Percentiles rank a stretch among this genome's conserved stretches.
phyloP scores from a whole-genome alignment of 805 yeast genomes.

The Metschnikowia kunwiensis region DNA sequence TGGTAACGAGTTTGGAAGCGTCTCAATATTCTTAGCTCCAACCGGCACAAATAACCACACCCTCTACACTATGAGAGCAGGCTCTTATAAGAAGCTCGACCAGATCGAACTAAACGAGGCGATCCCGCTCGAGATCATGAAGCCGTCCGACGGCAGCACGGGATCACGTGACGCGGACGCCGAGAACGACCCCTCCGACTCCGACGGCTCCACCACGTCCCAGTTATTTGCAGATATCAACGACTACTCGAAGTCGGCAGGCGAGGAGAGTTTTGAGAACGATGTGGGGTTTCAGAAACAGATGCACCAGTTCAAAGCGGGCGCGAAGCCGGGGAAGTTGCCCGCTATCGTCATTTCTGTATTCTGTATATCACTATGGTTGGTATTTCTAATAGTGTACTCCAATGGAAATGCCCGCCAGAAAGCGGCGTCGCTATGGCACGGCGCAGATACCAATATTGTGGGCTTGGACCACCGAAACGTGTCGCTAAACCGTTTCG shows the following conservation, averaged over 20 bases:
- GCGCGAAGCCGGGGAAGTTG: constrained; percentile 4
- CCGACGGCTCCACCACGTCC: constrained; percentile 21
- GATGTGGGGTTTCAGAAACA: constrained; percentile 14
- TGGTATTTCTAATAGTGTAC: constrained; percentile 26
- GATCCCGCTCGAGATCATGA: constrained; percentile 2
- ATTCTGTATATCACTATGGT: constrained; percentile 24
- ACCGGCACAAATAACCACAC: background rate
- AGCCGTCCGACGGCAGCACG: background rate
- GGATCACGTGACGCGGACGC: background rate
- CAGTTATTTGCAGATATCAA: constrained; percentile 30
- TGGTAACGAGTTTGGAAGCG: no score
- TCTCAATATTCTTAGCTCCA: background rate
- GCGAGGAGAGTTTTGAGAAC: constrained; percentile 10
- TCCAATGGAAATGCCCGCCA: constrained; percentile 21
- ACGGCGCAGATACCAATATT: constrained; percentile 23
- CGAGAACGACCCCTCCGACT: background rate
- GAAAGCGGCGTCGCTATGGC: constrained; percentile 15
- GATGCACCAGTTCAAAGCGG: constrained; percentile 7
- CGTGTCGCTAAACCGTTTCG: constrained; percentile 31
- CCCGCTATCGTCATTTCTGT: constrained; percentile 2
- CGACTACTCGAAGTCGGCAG: constrained; percentile 17
- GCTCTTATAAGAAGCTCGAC: background rate
- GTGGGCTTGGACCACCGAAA: constrained; percentile 26
- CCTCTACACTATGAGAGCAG: constrained; percentile 1
- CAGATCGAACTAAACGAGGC: constrained; percentile 1